These are phyloP conservation scores for Phytophthora fragariaefolia DNA, from an alignment of 352 stramenopile species.

Conservation along the genomic window DNA sequence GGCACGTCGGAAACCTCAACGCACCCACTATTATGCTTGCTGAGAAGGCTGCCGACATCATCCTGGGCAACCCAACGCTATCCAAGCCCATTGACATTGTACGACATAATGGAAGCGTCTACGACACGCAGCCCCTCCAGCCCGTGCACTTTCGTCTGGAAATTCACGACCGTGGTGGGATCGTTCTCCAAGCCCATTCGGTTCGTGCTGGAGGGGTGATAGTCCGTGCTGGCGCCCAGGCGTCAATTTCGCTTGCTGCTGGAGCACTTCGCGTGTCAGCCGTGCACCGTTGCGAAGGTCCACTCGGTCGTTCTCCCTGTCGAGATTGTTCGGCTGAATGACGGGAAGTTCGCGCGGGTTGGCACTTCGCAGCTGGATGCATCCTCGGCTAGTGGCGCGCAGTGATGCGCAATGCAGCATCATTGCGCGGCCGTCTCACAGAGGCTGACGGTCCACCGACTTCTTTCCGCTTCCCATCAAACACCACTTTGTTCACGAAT, in stretches of 20 bases:
- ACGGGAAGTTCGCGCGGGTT: conserved; percentile 70
- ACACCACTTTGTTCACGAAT: conserved; percentile 83
- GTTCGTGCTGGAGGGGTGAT: conserved; percentile 89
- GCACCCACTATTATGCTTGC: too few relatives aligned
- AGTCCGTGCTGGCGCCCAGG: conserved; percentile 82
- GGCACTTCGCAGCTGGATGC: conserved; percentile 69
- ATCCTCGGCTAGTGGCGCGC: conserved; percentile 81
- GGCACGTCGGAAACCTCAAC: conserved; percentile 53
- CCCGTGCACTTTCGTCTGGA: conserved; percentile 78
- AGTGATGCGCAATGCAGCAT: conserved; percentile 85
- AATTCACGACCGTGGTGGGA: conserved; percentile 85
- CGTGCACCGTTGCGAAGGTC: conserved; percentile 68
- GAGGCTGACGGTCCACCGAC: conserved; percentile 23
- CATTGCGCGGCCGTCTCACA: conserved; percentile 65
- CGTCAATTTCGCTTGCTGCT: conserved; percentile 83
- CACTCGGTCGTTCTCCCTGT: conserved; percentile 66
- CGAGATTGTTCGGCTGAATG: conserved; percentile 88
- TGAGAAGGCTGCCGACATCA: too few relatives aligned
- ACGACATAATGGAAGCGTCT: conserved; percentile 93
- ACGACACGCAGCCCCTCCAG: conserved; percentile 88
- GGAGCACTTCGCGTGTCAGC: conserved; percentile 82
- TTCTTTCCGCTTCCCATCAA: conserved; percentile 77
- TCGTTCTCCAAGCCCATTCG: conserved; percentile 71
- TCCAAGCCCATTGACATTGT: conserved; percentile 92
- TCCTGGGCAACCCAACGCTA: too few relatives aligned